phyloP scores from a whole-genome alignment of 1,139 yeast genomes.

The Lizanozyma gosingica region DNA sequence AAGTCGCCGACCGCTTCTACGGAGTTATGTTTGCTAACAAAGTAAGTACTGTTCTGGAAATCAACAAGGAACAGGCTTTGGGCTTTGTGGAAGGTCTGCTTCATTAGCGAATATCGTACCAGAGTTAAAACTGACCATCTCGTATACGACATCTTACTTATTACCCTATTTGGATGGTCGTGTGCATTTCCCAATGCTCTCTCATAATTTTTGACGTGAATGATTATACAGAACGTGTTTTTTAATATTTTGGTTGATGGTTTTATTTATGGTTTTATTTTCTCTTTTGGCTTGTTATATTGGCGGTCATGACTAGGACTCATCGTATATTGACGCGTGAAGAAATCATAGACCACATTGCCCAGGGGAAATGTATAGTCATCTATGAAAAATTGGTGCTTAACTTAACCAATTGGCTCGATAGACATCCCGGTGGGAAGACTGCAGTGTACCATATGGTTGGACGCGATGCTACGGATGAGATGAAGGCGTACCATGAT shows the following conservation, averaged over 20 bases:
- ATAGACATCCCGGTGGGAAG: slow-evolving; percentile 82
- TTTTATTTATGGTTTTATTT: too few species aligned
- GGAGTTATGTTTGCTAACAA: slow-evolving; percentile 83
- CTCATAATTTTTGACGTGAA: too few species aligned
- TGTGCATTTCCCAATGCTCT: too few species aligned
- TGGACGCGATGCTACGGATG: slow-evolving; percentile 87
- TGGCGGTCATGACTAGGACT: background rate
- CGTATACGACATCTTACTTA: too few species aligned
- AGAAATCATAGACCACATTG: slow-evolving; percentile 22
- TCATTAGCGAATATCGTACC: too few species aligned
- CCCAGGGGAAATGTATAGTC: slow-evolving; percentile 61
- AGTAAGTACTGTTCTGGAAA: slow-evolving; percentile 70
- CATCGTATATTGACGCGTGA: background rate
- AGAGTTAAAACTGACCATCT: too few species aligned
- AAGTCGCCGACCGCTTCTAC: slow-evolving; percentile 77
- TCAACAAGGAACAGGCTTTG: slow-evolving; percentile 65
- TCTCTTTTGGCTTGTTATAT: too few species aligned
- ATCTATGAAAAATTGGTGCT: slow-evolving; percentile 55
- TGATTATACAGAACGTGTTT: too few species aligned
- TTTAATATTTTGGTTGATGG: too few species aligned
- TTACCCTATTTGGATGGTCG: too few species aligned
- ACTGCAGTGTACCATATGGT: slow-evolving; percentile 76
- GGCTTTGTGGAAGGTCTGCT: slow-evolving; percentile 69
- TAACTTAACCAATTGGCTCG: slow-evolving; percentile 62
- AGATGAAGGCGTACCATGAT: slow-evolving; percentile 75